These are phyloP conservation scores for Verticillium longisporum DNA, from an alignment of 2,329 filamentous ascomycete genomes.

Conservation along the genomic window DNA sequence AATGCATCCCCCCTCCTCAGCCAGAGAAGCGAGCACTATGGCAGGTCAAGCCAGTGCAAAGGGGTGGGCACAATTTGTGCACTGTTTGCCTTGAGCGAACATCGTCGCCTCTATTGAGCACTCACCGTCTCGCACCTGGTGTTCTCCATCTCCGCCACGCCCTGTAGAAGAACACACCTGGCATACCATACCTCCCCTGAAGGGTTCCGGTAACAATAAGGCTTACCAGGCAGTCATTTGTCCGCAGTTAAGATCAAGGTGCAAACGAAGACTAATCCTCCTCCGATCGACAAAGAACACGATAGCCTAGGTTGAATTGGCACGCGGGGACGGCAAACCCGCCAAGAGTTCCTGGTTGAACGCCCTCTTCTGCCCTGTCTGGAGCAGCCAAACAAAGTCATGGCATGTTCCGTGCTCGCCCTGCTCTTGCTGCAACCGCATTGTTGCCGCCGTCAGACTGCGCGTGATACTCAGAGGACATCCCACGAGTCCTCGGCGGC, in stretches of 20 bases:
- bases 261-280: background rate
- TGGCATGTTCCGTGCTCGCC: background rate
- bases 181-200: background rate
- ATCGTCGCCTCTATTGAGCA: too few species aligned
- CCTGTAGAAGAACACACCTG: background rate
- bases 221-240: background rate
- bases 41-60: background rate
- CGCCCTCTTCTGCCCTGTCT: conserved; percentile 72
- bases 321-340: conserved; percentile 50
- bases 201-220: background rate
- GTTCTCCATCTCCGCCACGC: background rate
- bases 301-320: conserved; percentile 61
- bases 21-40: background rate
- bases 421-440: conserved; percentile 8
- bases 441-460: conserved; percentile 7
- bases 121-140: too few species aligned
- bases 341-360: conserved; percentile 71
- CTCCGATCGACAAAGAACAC: conserved; percentile 23
- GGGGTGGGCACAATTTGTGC: background rate
- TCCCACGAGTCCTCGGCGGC: conserved; percentile 95
- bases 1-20: background rate
- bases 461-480: conserved; percentile 57
- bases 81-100: background rate
- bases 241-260: background rate
- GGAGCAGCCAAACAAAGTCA: conserved; percentile 73